Conservation (phyloP, 1,139 yeast species). For the Blastobotrys proliferans region DNA sequence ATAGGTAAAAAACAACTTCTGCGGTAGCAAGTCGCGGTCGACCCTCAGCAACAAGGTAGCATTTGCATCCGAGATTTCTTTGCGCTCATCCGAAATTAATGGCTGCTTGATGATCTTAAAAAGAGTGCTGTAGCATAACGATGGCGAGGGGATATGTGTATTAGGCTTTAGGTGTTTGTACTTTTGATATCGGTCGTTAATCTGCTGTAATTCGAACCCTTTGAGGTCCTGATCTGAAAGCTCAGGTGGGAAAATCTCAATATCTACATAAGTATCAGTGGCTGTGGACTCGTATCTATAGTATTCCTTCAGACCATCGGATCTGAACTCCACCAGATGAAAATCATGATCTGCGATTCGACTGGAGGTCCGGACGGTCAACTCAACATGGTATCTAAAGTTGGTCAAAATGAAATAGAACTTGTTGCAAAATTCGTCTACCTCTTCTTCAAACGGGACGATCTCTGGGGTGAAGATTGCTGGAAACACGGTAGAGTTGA, state of each 20-base stretch:
- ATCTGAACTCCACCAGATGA: conserved; percentile 14
- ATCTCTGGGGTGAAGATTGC: conserved; percentile 5
- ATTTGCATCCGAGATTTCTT: conserved; percentile 27
- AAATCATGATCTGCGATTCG: conserved; percentile 21
- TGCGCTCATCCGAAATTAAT: conserved; percentile 21
- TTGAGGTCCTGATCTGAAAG: conserved; percentile 22
- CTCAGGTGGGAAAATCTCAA: conserved; percentile 28
- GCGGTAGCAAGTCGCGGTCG: conserved; percentile 49
- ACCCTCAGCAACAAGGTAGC: conserved; percentile 29
- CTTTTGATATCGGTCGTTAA: conserved; percentile 23
- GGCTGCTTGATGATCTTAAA: conserved; percentile 29
- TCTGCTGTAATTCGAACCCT: conserved; percentile 22
- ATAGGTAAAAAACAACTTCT: conserved; percentile 40
- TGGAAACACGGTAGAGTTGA: conserved; percentile 16
- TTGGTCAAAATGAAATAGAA: conserved; percentile 20
- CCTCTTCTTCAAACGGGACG: conserved; percentile 6
- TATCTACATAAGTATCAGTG: conserved; percentile 20
- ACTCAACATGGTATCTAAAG: conserved; percentile 22
- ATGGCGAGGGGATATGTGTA: conserved; percentile 26
- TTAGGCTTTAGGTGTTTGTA: conserved; percentile 24
- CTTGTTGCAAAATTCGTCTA: not conserved
- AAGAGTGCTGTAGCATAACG: conserved; percentile 27
- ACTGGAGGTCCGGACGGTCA: conserved; percentile 10
- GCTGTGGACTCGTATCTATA: conserved; percentile 22
- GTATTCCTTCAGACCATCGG: conserved; percentile 1